phyloP scores from a whole-genome alignment of 441 rosid species.

The Pelargonium cotyledonis region DNA sequence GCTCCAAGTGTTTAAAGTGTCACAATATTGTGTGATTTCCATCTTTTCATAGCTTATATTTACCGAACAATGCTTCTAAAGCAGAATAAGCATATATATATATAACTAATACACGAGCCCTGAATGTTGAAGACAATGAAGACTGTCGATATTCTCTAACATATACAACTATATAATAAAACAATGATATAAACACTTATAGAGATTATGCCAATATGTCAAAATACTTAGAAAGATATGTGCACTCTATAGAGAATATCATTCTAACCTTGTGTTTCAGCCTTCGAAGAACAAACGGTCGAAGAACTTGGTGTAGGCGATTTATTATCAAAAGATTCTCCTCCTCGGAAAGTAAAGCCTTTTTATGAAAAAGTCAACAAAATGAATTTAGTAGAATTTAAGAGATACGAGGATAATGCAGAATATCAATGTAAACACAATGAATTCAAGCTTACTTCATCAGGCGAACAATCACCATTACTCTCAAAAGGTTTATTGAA shows the following conservation, averaged over 20 bases:
- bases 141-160: no score
- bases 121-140: no score
- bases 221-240: not conserved
- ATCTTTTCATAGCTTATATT: no score
- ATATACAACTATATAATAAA: no score
- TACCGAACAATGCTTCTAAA: no score
- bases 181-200: no score
- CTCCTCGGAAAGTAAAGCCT: slow-evolving; percentile 93
- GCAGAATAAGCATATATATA: no score
- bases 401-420: slow-evolving; percentile 5
- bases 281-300: slow-evolving; percentile 91
- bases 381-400: not conserved
- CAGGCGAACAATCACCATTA: slow-evolving; percentile 85
- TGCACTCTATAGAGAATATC: not conserved
- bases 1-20: no score
- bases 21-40: no score
- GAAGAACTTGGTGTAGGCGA: slow-evolving; percentile 94
- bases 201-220: not conserved
- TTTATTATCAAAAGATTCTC: slow-evolving; percentile 88
- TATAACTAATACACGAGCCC: no score
- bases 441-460: slow-evolving; percentile 51
- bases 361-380: slow-evolving; percentile 16
- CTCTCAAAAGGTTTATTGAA: slow-evolving; percentile 93
- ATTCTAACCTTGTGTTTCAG: slow-evolving; percentile 77
- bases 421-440: slow-evolving; percentile 16